These are phyloP conservation scores for Chaetomium sp. DNA, from an alignment of 2,329 filamentous ascomycete genomes.

Conservation along the genomic window DNA sequence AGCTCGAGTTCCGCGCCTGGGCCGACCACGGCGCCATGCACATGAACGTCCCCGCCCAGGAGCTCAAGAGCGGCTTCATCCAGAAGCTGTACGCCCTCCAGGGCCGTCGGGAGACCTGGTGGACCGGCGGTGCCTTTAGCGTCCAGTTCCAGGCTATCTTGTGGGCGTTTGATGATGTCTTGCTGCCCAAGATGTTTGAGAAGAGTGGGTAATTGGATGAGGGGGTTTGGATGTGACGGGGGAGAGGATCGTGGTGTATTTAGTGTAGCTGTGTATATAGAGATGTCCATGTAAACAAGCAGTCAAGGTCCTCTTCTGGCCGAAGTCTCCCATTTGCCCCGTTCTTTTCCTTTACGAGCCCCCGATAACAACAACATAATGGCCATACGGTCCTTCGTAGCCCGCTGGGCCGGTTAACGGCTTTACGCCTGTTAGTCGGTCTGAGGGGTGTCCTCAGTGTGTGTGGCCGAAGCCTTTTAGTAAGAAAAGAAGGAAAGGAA, in stretches of 20 bases:
- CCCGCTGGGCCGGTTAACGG: too few species aligned
- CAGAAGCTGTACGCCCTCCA: conserved; percentile 43
- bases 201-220: background rate
- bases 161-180: conserved; percentile 41
- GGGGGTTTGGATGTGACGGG: background rate
- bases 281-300: background rate
- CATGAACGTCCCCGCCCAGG: conserved; percentile 37
- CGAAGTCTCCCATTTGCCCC: too few species aligned
- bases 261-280: background rate
- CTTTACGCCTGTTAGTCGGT: too few species aligned
- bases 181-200: conserved; percentile 38
- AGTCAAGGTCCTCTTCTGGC: background rate
- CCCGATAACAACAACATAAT: too few species aligned
- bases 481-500: too few species aligned
- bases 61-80: conserved; percentile 42
- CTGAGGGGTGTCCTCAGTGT: too few species aligned
- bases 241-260: background rate
- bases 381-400: too few species aligned
- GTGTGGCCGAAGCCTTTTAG: too few species aligned
- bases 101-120: conserved; percentile 45
- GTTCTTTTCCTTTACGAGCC: too few species aligned
- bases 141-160: conserved; percentile 40
- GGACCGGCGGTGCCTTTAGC: conserved; percentile 42
- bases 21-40: conserved; percentile 40
- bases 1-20: conserved; percentile 36